Base-by-base conservation (phyloP, 768 basidiomycete genomes). In the Astraeus odoratus region DNA sequence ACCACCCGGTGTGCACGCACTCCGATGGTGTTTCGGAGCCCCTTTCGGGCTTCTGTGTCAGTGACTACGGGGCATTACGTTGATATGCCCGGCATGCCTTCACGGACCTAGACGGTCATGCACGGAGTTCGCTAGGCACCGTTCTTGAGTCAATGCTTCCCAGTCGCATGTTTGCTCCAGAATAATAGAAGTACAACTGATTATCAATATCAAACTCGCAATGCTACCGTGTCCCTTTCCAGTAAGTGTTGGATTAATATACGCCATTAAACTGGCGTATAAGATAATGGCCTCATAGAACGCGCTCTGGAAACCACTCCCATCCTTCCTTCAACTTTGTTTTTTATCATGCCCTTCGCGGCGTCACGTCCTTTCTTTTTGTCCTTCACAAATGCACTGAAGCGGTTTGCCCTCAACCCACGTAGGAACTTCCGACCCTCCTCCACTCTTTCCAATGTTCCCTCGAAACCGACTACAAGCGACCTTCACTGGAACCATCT, bases 261-360 rank as follows among this genome's bases (percentile, higher is more conserved):
- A 24, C 22, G 22, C 37, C 22, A 37, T 20, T 20, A 24, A 39
- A 22, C 20, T 24, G 36, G 13, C 22, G 12, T 39, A 23, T 20
- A 3, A n/a, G 23, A 39, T 39, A 39, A 39, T 8, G n/a, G 22
- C n/a, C 22, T 15, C 2, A 22, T 39, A 7, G 20, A 25, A 25
- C 15, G 25, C 4, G 5, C 8, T 24, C 22, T 24, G 18, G 27
- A 16, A 8, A 10, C 12, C 30, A 13, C 19, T 19, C 3, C 5
- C 10, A 9, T 22, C 8, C 20, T 4, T 35, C 33, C 43, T 24
- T 20, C 19, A 25, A 2, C 39, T 26, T 16, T 23, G 23, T 8
- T 30, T 29, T 15, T 23, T 30, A n/a, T 27, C 18, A 51, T 51
- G 51, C 39, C 29, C 24, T 43, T 52, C 30, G 41, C 40, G 42